A percentile compares a stretch with the other conserved stretches of the same genome.
Evolutionary conservation across 2,329 filamentous ascomycete genomes (phyloP).

Genomic region (Rhynchosporium secalis): DNA sequence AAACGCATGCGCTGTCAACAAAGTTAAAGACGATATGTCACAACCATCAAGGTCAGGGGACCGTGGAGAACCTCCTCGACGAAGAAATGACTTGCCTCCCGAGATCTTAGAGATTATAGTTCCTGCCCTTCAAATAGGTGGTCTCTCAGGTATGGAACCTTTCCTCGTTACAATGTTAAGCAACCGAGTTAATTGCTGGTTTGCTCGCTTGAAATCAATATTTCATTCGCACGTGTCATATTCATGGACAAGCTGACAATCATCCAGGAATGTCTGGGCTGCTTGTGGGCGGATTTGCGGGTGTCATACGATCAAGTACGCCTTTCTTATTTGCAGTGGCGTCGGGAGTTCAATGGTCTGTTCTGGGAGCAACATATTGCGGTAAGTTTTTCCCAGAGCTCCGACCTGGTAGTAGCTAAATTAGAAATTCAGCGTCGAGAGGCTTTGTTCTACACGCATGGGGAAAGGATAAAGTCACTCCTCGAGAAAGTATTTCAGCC

Average conservation of each 20-base stretch:
- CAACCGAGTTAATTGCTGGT: not conserved
- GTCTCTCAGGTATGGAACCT: constrained; percentile 52
- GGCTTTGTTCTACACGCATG: constrained; percentile 49
- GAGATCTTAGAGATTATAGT: constrained; percentile 48
- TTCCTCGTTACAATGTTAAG: not conserved
- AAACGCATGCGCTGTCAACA: constrained; percentile 31
- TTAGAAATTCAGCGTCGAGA: constrained; percentile 47
- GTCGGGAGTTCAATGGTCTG: constrained; percentile 78
- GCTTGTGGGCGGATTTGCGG: constrained; percentile 66
- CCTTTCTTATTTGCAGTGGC: constrained; percentile 71
- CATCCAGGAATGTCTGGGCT: constrained; percentile 59
- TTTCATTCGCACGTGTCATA: constrained; percentile 21
- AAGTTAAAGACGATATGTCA: constrained; percentile 35
- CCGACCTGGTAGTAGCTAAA: constrained; percentile 2
- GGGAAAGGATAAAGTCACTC: constrained; percentile 47
- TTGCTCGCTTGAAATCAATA: not conserved
- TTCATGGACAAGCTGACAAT: constrained; percentile 17
- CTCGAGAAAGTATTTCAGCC: constrained; percentile 61
- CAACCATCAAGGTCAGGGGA: constrained; percentile 9
- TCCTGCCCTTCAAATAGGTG: constrained; percentile 59
- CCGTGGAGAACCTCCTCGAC: constrained; percentile 15
- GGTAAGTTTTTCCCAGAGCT: constrained; percentile 48
- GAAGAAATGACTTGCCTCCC: constrained; percentile 41
- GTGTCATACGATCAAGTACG: constrained; percentile 67
- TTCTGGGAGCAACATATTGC: constrained; percentile 75